Evolutionary conservation across 2,329 filamentous ascomycete genomes (phyloP), one percentile per base, ranked within the genome.

Genomic region (Ceratocystis lukuohia): DNA sequence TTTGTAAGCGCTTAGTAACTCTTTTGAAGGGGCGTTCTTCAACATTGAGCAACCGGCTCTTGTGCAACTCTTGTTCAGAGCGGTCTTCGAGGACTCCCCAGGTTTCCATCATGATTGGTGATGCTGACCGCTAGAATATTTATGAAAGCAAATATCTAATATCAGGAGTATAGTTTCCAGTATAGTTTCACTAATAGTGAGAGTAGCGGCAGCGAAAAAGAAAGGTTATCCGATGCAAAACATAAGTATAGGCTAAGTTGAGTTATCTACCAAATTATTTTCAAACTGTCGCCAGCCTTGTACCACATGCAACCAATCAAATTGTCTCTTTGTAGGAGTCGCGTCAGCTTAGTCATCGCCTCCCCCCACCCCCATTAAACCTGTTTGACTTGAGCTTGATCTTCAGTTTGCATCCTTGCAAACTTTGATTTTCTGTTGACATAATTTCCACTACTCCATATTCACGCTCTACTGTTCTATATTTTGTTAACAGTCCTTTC

Each of bases 11-110:
- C 76, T 91, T 91, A 25, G 89, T 89, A 68, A 96, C 85, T 68
- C 92, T 88, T 75, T 90, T 90, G 79, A 96, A 96, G 0, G 91
- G 91, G 67, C 91, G 91, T 73, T 96, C 90, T 79, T 97, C 93
- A 69, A 96, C 88, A 69, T 89, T 89, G 46, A 96, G 83, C 3
- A 96, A 87, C 53, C 93, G 89, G 37, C 83, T 83, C 73, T 92
- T 93, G 79, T 96, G 93, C 46, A 96, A 86, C 69, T 91, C 87
- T 74, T 91, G 87, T 77, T 91, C 88, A 70, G 91, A 88, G 69
- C 82, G 81, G 70, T 88, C 87, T 66, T 91, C 87, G 62, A 95
- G 79, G 61, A 92, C 78, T 57, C 82, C 80, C 79, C 87, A 91
- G 61, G 75, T 75, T 25, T 79, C 73, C 78, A 80, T 79, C 66